Evolutionary conservation across 306 rosid species (phyloP).

Genomic region (Bauhinia variegata): DNA sequence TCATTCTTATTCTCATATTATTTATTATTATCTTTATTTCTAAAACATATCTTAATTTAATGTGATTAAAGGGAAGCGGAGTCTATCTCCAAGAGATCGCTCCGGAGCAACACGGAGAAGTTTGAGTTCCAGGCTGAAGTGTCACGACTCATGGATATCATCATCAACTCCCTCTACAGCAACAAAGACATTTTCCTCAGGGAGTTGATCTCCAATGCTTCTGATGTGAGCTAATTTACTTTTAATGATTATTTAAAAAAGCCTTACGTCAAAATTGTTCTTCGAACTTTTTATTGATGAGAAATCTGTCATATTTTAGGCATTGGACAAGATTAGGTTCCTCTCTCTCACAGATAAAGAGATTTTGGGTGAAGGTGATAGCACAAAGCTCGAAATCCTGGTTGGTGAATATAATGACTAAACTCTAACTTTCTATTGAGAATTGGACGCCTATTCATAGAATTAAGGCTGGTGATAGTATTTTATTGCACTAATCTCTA

Average conservation of each 20-base stretch:
- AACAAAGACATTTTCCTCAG: slow-evolving; percentile 98
- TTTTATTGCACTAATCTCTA: background rate
- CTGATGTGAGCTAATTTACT: slow-evolving; percentile 67
- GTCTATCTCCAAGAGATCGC: slow-evolving; percentile 89
- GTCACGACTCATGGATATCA: slow-evolving; percentile 96
- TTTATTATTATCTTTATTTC: background rate
- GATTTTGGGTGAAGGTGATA: slow-evolving; percentile 94
- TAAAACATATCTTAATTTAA: background rate
- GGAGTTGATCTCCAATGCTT: slow-evolving; percentile 96
- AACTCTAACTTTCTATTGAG: background rate
- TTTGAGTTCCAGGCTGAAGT: slow-evolving; percentile 99
- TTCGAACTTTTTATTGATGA: slow-evolving; percentile 10
- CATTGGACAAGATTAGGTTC: slow-evolving; percentile 96
- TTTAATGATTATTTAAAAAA: background rate
- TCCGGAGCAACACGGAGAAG: slow-evolving; percentile 84
- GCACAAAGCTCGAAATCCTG: slow-evolving; percentile 88
- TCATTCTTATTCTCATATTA: background rate
- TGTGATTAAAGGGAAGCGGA: slow-evolving; percentile 75
- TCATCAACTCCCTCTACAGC: slow-evolving; percentile 92
- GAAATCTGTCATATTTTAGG: slow-evolving; percentile 47
- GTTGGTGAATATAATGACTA: slow-evolving; percentile 47
- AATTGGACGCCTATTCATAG: too few species aligned
- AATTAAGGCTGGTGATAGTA: background rate
- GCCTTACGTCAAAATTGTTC: background rate
- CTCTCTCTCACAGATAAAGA: slow-evolving; percentile 95